Evolutionary conservation across 1,284 basidiomycete genomes (phyloP).

Genomic region (Exsudoporus floridanus): DNA sequence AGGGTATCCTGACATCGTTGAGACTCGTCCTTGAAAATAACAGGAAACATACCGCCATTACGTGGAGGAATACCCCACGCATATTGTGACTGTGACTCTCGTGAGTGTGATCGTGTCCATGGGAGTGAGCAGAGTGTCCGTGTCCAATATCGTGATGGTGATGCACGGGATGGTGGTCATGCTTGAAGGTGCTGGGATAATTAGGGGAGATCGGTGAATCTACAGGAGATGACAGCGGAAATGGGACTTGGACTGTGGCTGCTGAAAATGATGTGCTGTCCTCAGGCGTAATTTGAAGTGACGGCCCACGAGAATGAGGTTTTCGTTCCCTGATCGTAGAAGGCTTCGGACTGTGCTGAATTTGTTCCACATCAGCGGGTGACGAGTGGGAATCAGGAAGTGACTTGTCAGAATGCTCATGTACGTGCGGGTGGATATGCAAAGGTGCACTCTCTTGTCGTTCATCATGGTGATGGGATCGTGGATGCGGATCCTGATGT

Average conservation of each 20-base stretch:
- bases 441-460: conserved; percentile 13
- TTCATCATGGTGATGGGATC: conserved; percentile 15
- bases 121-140: conserved; percentile 44
- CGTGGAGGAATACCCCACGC: conserved; percentile 97
- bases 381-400: conserved; percentile 38
- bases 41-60: conserved; percentile 70
- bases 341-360: conserved; percentile 7
- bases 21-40: conserved; percentile 10
- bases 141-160: conserved; percentile 41
- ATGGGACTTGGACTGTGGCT: conserved; percentile 65
- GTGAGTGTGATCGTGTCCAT: conserved; percentile 53
- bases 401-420: conserved; percentile 25
- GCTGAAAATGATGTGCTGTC: conserved; percentile 59
- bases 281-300: conserved; percentile 32
- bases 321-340: conserved; percentile 32
- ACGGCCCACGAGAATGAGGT: conserved; percentile 35
- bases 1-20: conserved; percentile 66
- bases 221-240: conserved; percentile 43
- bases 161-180: conserved; percentile 30
- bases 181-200: conserved; percentile 36
- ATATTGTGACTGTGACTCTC: conserved; percentile 96
- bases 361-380: conserved; percentile 4
- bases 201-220: conserved; percentile 37
- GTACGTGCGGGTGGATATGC: conserved; percentile 15
- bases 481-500: conserved; percentile 34